phyloP scores from a whole-genome alignment of 805 yeast genomes.

The Wickerhamomyces queroliae region DNA sequence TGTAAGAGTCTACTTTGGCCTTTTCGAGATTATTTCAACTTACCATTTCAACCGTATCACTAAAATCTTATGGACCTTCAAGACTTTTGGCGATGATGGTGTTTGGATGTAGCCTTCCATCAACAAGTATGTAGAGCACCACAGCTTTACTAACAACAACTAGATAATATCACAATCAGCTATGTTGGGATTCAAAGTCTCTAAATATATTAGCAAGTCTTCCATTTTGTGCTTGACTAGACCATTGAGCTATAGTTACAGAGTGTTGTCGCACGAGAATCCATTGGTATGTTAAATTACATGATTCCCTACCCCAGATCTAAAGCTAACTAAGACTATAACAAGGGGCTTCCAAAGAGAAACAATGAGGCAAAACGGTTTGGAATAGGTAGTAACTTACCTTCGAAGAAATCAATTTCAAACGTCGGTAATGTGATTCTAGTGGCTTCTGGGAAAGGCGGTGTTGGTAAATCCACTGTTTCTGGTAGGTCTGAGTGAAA shows the following conservation, averaged over 20 bases:
- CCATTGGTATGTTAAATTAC: constrained; percentile 42
- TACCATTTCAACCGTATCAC: too few species aligned
- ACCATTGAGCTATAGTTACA: not conserved
- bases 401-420: constrained; percentile 48
- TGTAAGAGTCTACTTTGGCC: too few species aligned
- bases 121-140: too few species aligned
- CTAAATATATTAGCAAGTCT: not conserved
- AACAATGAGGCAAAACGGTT: constrained; percentile 26
- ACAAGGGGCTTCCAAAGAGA: constrained; percentile 17
- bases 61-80: too few species aligned
- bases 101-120: too few species aligned
- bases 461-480: constrained; percentile 85
- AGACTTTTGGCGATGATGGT: not conserved
- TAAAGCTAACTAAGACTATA: not conserved
- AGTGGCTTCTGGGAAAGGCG: constrained; percentile 75
- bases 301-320: not conserved
- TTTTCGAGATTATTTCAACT: too few species aligned
- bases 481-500: constrained; percentile 10
- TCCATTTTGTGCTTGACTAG: not conserved
- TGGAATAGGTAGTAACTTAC: constrained; percentile 46
- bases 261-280: constrained; percentile 33
- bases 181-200: not conserved
- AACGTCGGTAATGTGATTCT: constrained; percentile 59
- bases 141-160: too few species aligned
- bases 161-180: not conserved